Percentiles rank a stretch among this genome's conserved stretches.
These are phyloP conservation scores for Sporothrix humicola DNA, from an alignment of 2,329 filamentous ascomycete genomes.

Conservation along the genomic window DNA sequence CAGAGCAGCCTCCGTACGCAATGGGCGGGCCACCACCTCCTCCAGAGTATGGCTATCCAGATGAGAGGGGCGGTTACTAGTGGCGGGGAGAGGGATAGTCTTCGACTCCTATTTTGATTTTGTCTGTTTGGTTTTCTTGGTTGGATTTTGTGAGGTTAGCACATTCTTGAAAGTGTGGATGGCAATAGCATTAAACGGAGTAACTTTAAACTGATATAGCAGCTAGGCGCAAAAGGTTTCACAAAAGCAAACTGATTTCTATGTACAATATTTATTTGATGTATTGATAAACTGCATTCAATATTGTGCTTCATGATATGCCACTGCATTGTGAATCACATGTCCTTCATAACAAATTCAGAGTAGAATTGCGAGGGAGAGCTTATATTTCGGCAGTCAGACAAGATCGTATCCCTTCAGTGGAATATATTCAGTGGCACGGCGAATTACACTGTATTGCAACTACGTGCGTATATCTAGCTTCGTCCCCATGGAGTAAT, in stretches of 20 bases:
- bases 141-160: neutral
- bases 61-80: conserved; percentile 42
- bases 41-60: conserved; percentile 55
- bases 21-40: conserved; percentile 41
- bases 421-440: no score
- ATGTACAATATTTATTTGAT: no score
- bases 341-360: no score
- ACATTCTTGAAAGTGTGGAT: neutral
- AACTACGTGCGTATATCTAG: no score
- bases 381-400: no score
- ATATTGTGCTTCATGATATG: no score
- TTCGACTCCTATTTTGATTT: neutral
- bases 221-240: neutral
- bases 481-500: no score
- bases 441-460: no score
- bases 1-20: conserved; percentile 25
- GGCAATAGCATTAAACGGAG: neutral
- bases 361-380: no score
- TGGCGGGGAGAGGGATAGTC: neutral
- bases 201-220: neutral
- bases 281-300: no score
- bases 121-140: neutral
- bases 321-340: no score
- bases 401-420: no score
- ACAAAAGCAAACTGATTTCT: neutral